Base-by-base conservation (phyloP, 192 early-diverging fungal genomes). In the Backusella liffmaniae region DNA sequence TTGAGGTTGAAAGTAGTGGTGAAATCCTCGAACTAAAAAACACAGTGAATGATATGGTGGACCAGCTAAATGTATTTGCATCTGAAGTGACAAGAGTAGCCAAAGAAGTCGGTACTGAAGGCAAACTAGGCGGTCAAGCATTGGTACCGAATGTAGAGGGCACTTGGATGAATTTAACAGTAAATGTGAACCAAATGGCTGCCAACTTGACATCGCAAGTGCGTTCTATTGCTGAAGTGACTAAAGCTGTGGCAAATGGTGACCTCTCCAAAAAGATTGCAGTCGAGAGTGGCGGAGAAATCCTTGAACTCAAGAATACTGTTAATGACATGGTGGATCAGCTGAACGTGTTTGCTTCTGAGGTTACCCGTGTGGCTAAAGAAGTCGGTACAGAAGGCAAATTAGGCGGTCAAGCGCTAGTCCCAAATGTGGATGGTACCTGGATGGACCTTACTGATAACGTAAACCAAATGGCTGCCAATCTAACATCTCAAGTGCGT, bases 121-220 rank as follows among this genome's bases (percentile, higher is more conserved):
- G 94, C 41, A 92, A 91, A 68, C 83, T 95, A 23, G 94, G 94
- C 67, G 94, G 86, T 35, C 92, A 94, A 75, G 94, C 92, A 0
- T 80, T 90, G n/a, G 94, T 95, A 1, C 73, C 76, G 7, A 90
- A 87, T 67, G 92, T 92, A 0, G 89, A 88, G 16, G 94, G 94
- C 10, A 88, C 88, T 0, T 95, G 94, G 94, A 87, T 89, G 49
- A 91, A 92, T 35, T 79, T 93, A 6, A 93, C 87, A 4, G 85
- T 84, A 21, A 85, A 83, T 37, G 87, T 88, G 13, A 88, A 88
- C 66, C 79, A 70, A 5, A 88, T 88, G 87, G 85, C 87, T 13
- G 82, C 81, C 46, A 76, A 88, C 32, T 68, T 87, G 0, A 87
- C 86, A 3, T 77, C 79, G 1, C 87, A 88, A 36, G 87, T 88